These are phyloP conservation scores for Lactarius pseudohatsudake DNA, from an alignment of 768 basidiomycete genomes.

Conservation along the genomic window DNA sequence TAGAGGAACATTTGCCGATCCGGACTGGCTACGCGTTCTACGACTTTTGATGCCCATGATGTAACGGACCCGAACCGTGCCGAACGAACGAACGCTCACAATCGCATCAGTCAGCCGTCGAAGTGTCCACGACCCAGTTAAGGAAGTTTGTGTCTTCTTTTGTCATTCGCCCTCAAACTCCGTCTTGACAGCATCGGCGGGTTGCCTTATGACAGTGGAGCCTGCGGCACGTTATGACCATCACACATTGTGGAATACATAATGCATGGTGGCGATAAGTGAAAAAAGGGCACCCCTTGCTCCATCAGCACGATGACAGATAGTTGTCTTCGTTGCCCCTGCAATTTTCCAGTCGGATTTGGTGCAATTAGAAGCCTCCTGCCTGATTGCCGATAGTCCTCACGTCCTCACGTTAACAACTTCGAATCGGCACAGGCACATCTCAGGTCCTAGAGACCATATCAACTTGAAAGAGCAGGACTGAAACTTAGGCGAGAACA, in stretches of 20 bases:
- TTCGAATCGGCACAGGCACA: not conserved
- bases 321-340: slow-evolving; percentile 4
- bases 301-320: not conserved
- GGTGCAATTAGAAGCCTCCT: not conserved
- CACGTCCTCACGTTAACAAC: not conserved
- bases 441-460: not conserved
- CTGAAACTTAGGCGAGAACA: not conserved
- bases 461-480: not conserved
- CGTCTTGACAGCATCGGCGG: slow-evolving; percentile 29
- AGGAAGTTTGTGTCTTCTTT: not conserved
- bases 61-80: not conserved
- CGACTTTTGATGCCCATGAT: not conserved
- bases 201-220: not conserved
- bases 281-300: not conserved
- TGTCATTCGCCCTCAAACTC: not conserved
- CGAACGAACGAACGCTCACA: not conserved
- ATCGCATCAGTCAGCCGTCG: not conserved
- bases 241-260: not conserved
- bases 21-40: not conserved
- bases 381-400: not conserved
- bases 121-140: not conserved
- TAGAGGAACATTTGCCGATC: no score
- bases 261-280: not conserved
- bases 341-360: not conserved
- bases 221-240: not conserved